Evolutionary conservation across 257 asterid species (phyloP).

Genomic region (Solanum pennellii): DNA sequence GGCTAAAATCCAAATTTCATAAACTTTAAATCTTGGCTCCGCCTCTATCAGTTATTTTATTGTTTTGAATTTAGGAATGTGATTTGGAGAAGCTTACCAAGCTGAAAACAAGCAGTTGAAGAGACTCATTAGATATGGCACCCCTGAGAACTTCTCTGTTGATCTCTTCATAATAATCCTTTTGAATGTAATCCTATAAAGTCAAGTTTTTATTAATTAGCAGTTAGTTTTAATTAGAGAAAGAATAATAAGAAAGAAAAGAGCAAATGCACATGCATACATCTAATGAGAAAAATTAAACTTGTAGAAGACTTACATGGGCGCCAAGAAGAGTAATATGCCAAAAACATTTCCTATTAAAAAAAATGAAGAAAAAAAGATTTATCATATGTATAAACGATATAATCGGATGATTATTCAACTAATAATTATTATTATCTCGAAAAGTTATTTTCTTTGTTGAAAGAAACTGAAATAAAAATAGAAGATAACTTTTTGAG

Average conservation of each 20-base stretch:
- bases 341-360: conserved; percentile 60
- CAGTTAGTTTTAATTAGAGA: neutral
- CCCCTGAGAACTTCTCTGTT: conserved; percentile 56
- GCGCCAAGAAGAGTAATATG: conserved; percentile 67
- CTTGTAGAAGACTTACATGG: conserved; percentile 31
- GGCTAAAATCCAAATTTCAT: neutral
- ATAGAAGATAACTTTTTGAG: neutral
- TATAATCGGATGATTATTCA: neutral
- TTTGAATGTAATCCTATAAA: conserved; percentile 43
- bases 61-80: too few species aligned
- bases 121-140: conserved; percentile 50
- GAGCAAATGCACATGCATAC: neutral
- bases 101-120: conserved; percentile 54
- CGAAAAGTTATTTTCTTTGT: rapidly evolving
- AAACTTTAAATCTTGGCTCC: neutral
- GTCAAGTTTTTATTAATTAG: neutral
- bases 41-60: neutral
- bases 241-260: neutral
- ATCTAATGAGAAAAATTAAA: too few species aligned
- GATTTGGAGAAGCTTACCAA: conserved; percentile 22
- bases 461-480: neutral
- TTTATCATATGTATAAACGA: neutral
- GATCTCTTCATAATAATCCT: conserved; percentile 41
- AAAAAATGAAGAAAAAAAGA: neutral
- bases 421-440: neutral